These are phyloP conservation scores for Polyporus tsugae DNA, from an alignment of 1,284 basidiomycete species.

Conservation along the genomic window DNA sequence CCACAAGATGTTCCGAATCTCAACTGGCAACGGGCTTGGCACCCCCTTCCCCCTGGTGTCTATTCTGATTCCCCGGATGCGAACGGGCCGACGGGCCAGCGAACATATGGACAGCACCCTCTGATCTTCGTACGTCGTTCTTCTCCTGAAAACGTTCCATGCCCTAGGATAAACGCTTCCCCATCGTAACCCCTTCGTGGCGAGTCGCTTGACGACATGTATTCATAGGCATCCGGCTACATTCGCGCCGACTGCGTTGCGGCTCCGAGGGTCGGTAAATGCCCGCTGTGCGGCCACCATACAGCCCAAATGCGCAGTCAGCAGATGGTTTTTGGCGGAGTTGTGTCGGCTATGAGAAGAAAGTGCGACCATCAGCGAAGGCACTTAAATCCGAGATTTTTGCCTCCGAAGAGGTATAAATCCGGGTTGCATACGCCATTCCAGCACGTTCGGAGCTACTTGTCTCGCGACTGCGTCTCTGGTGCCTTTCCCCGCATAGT, in stretches of 20 bases:
- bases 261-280: constrained; percentile 20
- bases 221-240: constrained; percentile 13
- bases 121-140: not conserved
- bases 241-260: constrained; percentile 8
- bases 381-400: not conserved
- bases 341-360: not conserved
- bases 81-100: not conserved
- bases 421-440: not conserved
- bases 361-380: not conserved
- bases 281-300: not conserved
- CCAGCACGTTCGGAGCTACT: not conserved
- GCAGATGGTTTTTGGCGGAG: not conserved
- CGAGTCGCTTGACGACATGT: not conserved
- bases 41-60: not conserved
- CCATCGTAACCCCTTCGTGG: not conserved
- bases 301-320: not conserved
- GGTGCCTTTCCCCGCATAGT: not conserved
- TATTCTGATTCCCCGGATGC: not conserved
- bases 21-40: not conserved
- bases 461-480: not conserved
- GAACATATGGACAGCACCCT: not conserved
- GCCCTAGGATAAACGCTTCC: not conserved
- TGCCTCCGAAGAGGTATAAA: not conserved
- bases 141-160: not conserved
- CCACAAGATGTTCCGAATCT: not conserved